phyloP scores from a whole-genome alignment of 1,284 basidiomycete species.

The Ceraceosorus guamensis region DNA sequence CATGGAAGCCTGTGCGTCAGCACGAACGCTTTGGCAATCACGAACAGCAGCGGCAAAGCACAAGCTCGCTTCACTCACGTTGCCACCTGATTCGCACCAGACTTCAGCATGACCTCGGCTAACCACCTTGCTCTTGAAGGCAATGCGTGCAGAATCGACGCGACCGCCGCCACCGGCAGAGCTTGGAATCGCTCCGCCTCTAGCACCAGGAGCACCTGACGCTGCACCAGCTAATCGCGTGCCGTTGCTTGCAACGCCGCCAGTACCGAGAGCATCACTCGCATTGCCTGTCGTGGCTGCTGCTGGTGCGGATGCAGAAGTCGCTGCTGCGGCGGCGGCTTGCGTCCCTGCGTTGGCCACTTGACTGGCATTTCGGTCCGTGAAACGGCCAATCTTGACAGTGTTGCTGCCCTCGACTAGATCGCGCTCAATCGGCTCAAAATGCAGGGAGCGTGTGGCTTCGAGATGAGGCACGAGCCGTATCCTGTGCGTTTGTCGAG shows the following conservation, averaged over 20 bases:
- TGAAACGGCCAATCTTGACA: constrained; percentile 84
- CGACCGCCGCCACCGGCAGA: constrained; percentile 21
- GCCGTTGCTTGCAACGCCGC: constrained; percentile 5
- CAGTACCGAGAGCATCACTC: not conserved
- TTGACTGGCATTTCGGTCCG: no score
- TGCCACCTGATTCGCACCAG: constrained; percentile 62
- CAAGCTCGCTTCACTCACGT: constrained; percentile 45
- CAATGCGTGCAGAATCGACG: constrained; percentile 53
- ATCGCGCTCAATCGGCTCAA: constrained; percentile 85
- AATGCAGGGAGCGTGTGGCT: constrained; percentile 75
- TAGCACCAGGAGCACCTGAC: constrained; percentile 28
- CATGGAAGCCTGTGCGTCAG: constrained; percentile 1
- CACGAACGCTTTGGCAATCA: not conserved
- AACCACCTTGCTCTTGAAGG: constrained; percentile 95
- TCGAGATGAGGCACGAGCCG: constrained; percentile 92
- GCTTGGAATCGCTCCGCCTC: not conserved
- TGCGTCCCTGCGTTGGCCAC: no score
- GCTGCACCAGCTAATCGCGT: not conserved
- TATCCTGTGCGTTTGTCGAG: constrained; percentile 55
- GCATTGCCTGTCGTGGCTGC: not conserved
- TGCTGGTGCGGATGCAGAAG: no score
- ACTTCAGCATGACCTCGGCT: constrained; percentile 89
- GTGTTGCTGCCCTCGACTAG: constrained; percentile 55
- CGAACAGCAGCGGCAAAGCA: constrained; percentile 27
- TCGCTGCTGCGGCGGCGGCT: constrained; percentile 6